Base-by-base conservation (phyloP, 2,329 filamentous ascomycete genomes). In the Colletotrichum liaoningense region DNA sequence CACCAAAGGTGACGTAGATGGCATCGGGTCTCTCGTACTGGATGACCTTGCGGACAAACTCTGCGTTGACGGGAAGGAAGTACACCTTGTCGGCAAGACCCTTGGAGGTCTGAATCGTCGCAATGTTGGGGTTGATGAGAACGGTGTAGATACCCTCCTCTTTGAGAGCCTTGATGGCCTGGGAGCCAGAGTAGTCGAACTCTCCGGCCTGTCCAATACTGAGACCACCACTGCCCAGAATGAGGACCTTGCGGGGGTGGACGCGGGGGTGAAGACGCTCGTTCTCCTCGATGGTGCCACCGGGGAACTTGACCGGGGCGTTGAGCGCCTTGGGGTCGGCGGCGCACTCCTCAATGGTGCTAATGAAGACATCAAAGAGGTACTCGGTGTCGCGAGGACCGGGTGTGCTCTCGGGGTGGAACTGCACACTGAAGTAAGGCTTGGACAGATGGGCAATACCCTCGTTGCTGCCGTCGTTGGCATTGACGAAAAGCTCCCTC, bases 341-440 rank as follows among this genome's bases (percentile, higher is more conserved):
- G 60, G 95, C 87, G 72, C 93, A 93, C 78, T 93, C 89, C 80
- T 90, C 87, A 77, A 98, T 94, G 24, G 95, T 93, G 84, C 93
- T 86, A 81, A 99, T 94, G 87, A 99, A 99, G 75, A 98, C 95
- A 83, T 99, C 95, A 77, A 99, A 99, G 30, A 99, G 88, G 81
- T 94, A 98, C 83, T 99, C 97, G 33, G 97, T 99, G 81, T 99
- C 97, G 46, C 95, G 91, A 64, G 97, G 97, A 71, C 97, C 97
- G 3, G 97, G 97, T 1, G 95, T 97, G 87, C 95, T 98, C 84
- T 99, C 97, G 0, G 97, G 97, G 81, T 99, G 97, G 86, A 99
- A 99, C 82, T 99, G 97, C n/a, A 98, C 97, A 87, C 95, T 98
- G 88, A 99, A 99, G 86, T 96, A 97, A 64, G 97, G 97, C 80